Conservation (phyloP, 2,329 filamentous ascomycete genomes). For the Capronia americana region DNA sequence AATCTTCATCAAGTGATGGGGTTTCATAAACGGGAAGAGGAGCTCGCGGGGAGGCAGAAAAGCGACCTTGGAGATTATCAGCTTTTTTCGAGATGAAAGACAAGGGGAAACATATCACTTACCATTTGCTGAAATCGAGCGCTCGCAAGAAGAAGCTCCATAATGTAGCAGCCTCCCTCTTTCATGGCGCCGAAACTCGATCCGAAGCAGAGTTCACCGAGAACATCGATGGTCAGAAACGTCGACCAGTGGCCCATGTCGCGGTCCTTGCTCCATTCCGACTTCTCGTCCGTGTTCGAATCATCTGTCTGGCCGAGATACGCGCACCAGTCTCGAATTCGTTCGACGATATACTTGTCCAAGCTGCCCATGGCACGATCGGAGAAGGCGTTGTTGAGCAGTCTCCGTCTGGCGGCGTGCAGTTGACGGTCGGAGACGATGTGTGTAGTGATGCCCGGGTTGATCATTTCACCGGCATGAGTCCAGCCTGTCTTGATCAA, state of each 20-base stretch:
- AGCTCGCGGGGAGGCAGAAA: conserved; percentile 25
- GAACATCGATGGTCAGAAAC: conserved; percentile 59
- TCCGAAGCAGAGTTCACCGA: conserved; percentile 55
- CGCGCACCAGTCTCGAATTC: conserved; percentile 50
- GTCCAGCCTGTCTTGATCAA: conserved; percentile 58
- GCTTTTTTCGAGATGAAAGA: neutral
- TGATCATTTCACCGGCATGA: conserved; percentile 55
- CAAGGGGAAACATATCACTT: conserved; percentile 5
- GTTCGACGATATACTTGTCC: conserved; percentile 54
- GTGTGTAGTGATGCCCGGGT: conserved; percentile 47
- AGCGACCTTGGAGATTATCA: conserved; percentile 10
- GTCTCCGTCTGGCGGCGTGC: conserved; percentile 40
- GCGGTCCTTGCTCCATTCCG: conserved; percentile 48
- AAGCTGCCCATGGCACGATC: conserved; percentile 49
- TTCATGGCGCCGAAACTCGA: conserved; percentile 50
- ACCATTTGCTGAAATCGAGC: conserved; percentile 20
- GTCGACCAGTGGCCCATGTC: conserved; percentile 55
- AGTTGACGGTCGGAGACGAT: conserved; percentile 37
- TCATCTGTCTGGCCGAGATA: conserved; percentile 32
- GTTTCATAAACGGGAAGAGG: conserved; percentile 22
- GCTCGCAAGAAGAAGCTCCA: conserved; percentile 43
- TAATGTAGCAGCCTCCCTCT: conserved; percentile 54
- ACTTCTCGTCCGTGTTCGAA: conserved; percentile 8
- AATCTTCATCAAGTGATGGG: conserved; percentile 3
- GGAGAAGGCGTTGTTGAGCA: conserved; percentile 47